Base-by-base conservation (phyloP, 495 filamentous ascomycete genomes). In the Apodospora peruviana region DNA sequence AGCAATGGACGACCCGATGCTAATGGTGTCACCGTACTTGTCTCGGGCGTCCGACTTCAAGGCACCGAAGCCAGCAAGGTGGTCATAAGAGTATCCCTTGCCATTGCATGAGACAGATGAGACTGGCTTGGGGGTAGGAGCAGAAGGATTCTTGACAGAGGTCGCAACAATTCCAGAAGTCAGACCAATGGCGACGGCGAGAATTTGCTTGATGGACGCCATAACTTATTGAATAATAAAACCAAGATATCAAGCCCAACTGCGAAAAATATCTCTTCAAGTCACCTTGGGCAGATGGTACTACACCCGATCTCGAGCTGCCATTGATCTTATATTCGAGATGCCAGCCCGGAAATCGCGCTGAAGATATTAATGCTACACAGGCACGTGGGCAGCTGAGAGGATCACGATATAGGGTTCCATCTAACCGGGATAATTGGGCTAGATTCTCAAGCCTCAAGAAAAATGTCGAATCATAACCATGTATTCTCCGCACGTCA, bases 1-100 rank as follows among this genome's bases (percentile, higher is more conserved):
- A 14, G 83, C 80, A 58, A 86, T 77, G 23, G 84, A 74, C 50
- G 79, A 85, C 14, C 87, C 88, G 20, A 86, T 68, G 12, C 84
- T 82, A 39, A 91, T 56, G 0, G 86, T 91, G 60, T 93, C 87
- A 9, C 83, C 83, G 51, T 77, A 85, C 59, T 87, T 81, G 68
- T 91, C 88, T 4, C 70, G 62, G 14, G 76, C 77, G 50, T 85
- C 73, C 11, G 71, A 71, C 2, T 78, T 60, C 22, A 90, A 57
- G 50, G 72, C 78, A 3, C 87, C 69, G 54, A 82, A 91, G 17
- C 88, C 87, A 11, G 81, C 84, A 3, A 91, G 77, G 38, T 79
- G 73, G 47, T 85, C 67, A 64, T 90, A 90, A 11, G 75, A 70
- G 60, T 86, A 90, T 0, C 63, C 68, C 53, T 81, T 71, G 27